Conservation (phyloP, 1,284 basidiomycete species). For the Cryptococcus amylolentus region DNA sequence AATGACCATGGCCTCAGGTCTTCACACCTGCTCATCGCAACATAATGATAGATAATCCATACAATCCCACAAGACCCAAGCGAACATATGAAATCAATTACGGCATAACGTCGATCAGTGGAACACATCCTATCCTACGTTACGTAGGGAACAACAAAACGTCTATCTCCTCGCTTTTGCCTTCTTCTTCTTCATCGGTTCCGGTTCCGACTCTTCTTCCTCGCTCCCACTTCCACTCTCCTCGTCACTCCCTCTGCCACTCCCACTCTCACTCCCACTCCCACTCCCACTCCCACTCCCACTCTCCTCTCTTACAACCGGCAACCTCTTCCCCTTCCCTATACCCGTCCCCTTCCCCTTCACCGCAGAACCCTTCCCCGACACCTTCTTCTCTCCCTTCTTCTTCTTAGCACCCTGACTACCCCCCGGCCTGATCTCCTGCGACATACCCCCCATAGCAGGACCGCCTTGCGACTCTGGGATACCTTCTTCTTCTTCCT, state of each 20-base stretch:
- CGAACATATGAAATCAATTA: too few species aligned
- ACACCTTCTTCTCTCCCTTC: background rate
- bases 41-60: too few species aligned
- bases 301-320: background rate
- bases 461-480: background rate
- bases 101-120: too few species aligned
- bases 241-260: background rate
- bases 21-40: too few species aligned
- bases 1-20: too few species aligned
- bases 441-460: background rate
- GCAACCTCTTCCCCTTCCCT: background rate
- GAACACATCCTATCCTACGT: too few species aligned
- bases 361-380: too few species aligned
- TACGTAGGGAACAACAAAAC: too few species aligned
- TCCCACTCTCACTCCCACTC: background rate
- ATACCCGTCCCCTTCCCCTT: too few species aligned
- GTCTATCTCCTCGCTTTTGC: too few species aligned
- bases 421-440: background rate
- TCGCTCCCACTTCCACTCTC: background rate
- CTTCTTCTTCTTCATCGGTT: too few species aligned
- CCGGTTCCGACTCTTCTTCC: background rate
- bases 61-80: too few species aligned
- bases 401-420: background rate
- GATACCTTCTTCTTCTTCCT: slow-evolving; percentile 35
- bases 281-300: background rate